Conservation (phyloP, 352 stramenopile genomes). For the Pythium aquatile region DNA sequence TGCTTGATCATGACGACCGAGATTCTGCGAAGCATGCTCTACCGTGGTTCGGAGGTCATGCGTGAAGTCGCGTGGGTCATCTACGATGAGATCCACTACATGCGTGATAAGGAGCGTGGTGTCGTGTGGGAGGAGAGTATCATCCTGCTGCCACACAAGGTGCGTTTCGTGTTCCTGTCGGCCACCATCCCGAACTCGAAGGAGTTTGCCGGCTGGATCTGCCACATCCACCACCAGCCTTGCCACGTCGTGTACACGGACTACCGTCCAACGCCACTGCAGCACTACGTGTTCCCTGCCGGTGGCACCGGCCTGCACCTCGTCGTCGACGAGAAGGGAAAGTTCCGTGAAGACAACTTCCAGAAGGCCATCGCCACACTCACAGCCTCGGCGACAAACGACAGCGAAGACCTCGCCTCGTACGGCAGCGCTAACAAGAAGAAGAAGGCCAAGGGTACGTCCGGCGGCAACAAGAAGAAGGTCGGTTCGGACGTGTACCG, state of each 20-base stretch:
- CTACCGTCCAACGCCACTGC: constrained; percentile 97
- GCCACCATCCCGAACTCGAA: constrained; percentile 99
- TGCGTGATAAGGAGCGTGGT: constrained; percentile 97
- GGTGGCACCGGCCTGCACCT: constrained; percentile 96
- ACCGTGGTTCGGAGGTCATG: constrained; percentile 97
- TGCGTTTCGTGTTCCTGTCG: constrained; percentile 98
- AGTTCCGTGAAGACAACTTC: constrained; percentile 98
- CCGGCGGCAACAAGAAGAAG: constrained; percentile 86
- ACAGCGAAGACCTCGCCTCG: constrained; percentile 74
- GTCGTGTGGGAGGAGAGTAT: constrained; percentile 99
- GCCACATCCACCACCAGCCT: constrained; percentile 98
- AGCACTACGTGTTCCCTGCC: constrained; percentile 99
- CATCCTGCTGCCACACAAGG: constrained; percentile 98
- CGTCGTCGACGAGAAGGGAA: constrained; percentile 99
- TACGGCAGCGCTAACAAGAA: constrained; percentile 79
- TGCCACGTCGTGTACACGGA: constrained; percentile 99
- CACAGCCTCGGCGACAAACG: constrained; percentile 50
- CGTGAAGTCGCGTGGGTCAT: constrained; percentile 98
- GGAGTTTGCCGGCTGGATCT: constrained; percentile 97
- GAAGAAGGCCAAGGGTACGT: constrained; percentile 41
- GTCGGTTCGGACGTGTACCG: constrained; percentile 95
- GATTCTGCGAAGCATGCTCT: constrained; percentile 99
- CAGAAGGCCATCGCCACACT: constrained; percentile 89
- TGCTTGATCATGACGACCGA: constrained; percentile 98
- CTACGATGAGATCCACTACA: constrained; percentile 99